Evolutionary conservation across 371 early-diverging fungal genomes (phyloP), one percentile per base, ranked within the genome.

Genomic region (Zychaea mexicana): DNA sequence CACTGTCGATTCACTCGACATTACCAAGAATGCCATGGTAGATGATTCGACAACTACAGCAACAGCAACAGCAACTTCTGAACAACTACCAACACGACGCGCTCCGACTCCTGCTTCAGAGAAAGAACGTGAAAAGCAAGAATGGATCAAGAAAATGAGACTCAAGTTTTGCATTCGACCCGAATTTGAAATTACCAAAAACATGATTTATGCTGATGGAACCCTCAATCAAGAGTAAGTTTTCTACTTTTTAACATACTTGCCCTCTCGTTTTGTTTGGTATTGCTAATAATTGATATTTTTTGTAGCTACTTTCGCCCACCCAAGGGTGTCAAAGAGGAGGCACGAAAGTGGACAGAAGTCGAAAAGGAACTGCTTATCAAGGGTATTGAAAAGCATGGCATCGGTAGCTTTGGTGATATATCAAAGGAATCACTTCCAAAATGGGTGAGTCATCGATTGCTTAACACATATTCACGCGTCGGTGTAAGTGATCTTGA

Each of bases 361-460:
- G 85, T 84, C 32, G 94, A 96, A 70, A 87, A 88, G 47, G 67
- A 62, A 15, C 72, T 92, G 53, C 76, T 96, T 30, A 88, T 93
- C 57, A 72, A 90, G 62, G 94, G 96, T 2, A 93, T 96, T 49
- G 89, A 90, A 65, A 88, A 87, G 62, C 78, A 94, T 64, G 96
- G 95, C 19, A 93, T 95, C 67, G 94, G 96, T 3, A 92, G 92
- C 64, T 95, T 94, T 72, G 85, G 92, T 52, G 92, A 92, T 66
- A 92, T 94, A 39, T 90, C 94, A 0, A 93, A 93, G 56, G 87
- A 83, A 49, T 66, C 87, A n/a, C 69, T 95, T 22, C 88, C 92
- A 13, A 85, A 85, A 63, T 95, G 95, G 96, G 94, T 92, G 79
- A 72, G 77, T 64, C 7, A 21, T 38, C n/a, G n/a, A n/a, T n/a